Conservation (phyloP, 176 grass and related monocot genomes). For the Poa pratensis region DNA sequence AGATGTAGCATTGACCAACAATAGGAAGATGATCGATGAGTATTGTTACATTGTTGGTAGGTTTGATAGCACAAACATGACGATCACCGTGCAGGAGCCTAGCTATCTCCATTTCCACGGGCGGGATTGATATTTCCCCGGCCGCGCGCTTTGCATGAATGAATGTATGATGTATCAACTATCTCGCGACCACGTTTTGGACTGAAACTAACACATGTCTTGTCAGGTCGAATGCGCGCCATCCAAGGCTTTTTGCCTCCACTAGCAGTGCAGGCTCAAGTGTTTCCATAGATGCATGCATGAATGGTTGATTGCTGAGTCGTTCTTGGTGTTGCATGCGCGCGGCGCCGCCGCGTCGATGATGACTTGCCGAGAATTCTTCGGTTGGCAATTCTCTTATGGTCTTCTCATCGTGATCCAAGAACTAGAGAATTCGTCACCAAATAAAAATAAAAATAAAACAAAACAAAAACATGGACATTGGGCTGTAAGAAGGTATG, state of each 20-base stretch:
- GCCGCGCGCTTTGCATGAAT: neutral
- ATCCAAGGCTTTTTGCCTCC: conserved; percentile 38
- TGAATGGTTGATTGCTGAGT: neutral
- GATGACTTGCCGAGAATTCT: neutral
- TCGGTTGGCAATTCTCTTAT: neutral
- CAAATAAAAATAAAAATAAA: too few species aligned
- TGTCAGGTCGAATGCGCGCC: neutral
- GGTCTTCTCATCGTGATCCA: conserved; percentile 4
- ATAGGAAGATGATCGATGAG: neutral
- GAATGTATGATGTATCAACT: neutral
- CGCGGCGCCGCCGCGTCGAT: neutral
- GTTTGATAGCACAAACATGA: neutral
- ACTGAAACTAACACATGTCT: neutral
- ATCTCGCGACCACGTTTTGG: neutral
- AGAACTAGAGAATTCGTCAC: neutral
- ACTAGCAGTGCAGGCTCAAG: neutral
- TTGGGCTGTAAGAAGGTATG: too few species aligned
- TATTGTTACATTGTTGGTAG: neutral
- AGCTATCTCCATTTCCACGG: conserved; percentile 2
- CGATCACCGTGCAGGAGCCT: neutral
- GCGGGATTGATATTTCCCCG: neutral
- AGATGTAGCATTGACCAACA: neutral
- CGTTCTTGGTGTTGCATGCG: neutral
- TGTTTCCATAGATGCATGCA: neutral
- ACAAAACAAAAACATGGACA: too few species aligned